Percentiles rank a stretch among this genome's conserved stretches.
Conservation (phyloP, 1,139 yeast species). For the Pneumocystis oryctolagi region DNA sequence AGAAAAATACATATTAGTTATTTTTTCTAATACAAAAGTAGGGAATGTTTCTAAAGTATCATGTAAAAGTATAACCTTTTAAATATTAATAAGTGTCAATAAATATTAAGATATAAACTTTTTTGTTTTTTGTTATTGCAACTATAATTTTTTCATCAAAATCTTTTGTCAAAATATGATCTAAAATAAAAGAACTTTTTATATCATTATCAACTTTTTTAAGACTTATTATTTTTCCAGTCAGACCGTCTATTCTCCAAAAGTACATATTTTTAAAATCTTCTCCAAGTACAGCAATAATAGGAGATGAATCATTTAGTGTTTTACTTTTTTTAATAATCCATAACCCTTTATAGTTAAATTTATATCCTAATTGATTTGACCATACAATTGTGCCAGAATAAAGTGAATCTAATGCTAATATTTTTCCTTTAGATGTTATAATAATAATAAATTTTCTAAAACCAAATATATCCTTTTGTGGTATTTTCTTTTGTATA, state of each 20-base stretch:
- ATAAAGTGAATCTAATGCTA: conserved; percentile 31
- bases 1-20: conserved; percentile 13
- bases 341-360: conserved; percentile 15
- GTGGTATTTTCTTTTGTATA: conserved; percentile 5
- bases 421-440: conserved; percentile 30
- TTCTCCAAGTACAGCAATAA: conserved; percentile 5
- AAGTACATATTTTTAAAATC: not conserved
- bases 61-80: not conserved
- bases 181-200: not conserved
- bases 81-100: not conserved
- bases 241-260: not conserved
- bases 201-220: not conserved
- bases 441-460: conserved; percentile 34
- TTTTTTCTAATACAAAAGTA: not conserved
- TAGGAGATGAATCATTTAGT: not conserved
- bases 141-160: not conserved
- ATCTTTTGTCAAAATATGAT: not conserved
- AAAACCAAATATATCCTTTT: conserved; percentile 33
- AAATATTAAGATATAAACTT: not conserved
- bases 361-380: conserved; percentile 5
- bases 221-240: not conserved
- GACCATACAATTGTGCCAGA: conserved; percentile 32
- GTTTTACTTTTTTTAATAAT: conserved; percentile 12
- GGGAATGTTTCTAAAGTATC: not conserved
- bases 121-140: not conserved